A percentile compares a stretch with the other conserved stretches of the same genome.
phyloP scores from a whole-genome alignment of 2,329 filamentous ascomycete species.

The Onygena corvina region DNA sequence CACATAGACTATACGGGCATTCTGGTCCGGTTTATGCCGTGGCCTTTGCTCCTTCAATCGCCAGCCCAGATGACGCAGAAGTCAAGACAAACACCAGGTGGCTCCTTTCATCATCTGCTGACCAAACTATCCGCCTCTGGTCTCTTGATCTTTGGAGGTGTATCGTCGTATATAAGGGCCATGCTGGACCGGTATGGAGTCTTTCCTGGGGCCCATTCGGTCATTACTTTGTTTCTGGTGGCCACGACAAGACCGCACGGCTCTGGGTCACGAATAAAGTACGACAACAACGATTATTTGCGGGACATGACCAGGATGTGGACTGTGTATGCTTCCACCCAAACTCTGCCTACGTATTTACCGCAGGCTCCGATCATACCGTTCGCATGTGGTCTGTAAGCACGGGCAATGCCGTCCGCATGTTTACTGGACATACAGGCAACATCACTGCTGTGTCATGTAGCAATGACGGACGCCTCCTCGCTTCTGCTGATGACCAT shows the following conservation, averaged over 20 bases:
- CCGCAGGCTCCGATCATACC: slow-evolving; percentile 81
- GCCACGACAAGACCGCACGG: slow-evolving; percentile 79
- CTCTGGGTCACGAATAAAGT: slow-evolving; percentile 91
- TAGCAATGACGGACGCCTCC: slow-evolving; percentile 71
- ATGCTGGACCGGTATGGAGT: slow-evolving; percentile 80
- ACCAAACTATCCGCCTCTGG: slow-evolving; percentile 84
- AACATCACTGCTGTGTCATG: slow-evolving; percentile 77
- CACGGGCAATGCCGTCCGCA: slow-evolving; percentile 72
- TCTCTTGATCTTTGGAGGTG: slow-evolving; percentile 86
- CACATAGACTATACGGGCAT: slow-evolving; percentile 70
- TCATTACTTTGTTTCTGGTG: slow-evolving; percentile 83
- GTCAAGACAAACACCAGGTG: slow-evolving; percentile 55
- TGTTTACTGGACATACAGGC: slow-evolving; percentile 84
- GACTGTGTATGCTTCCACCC: slow-evolving; percentile 88
- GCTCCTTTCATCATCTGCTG: slow-evolving; percentile 74
- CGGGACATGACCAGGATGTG: slow-evolving; percentile 87
- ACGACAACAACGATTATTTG: slow-evolving; percentile 73
- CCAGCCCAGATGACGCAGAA: slow-evolving; percentile 38
- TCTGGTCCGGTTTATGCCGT: slow-evolving; percentile 80
- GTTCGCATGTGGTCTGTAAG: slow-evolving; percentile 96
- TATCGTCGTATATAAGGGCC: slow-evolving; percentile 84
- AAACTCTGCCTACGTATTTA: slow-evolving; percentile 88
- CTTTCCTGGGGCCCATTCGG: slow-evolving; percentile 84
- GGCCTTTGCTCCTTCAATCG: slow-evolving; percentile 66
- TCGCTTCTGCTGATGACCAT: slow-evolving; percentile 80